Evolutionary conservation across 371 early-diverging fungal genomes (phyloP).

Genomic region (Encephalitozoon intestinalis): DNA sequence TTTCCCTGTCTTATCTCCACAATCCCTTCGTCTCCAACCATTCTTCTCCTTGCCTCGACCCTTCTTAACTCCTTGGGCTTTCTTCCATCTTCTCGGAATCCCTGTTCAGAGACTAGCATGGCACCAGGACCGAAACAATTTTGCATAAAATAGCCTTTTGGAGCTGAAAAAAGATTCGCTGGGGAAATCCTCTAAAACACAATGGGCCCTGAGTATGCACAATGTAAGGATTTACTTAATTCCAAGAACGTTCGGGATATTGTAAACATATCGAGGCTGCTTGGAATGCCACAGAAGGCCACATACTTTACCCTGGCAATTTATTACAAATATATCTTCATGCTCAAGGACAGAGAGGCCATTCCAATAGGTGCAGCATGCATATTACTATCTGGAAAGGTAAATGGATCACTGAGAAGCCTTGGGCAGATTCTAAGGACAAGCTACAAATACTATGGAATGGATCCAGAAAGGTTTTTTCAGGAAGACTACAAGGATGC

Average conservation of each 20-base stretch:
- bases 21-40: neutral
- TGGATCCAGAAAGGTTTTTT: neutral
- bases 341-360: neutral
- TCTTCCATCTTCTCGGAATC: constrained; percentile 44
- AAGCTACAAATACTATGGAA: neutral
- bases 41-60: neutral
- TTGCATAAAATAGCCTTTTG: neutral
- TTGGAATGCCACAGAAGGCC: constrained; percentile 7
- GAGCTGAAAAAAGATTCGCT: neutral
- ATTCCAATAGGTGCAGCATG: neutral
- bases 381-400: neutral
- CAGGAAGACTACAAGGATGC: constrained; percentile 1
- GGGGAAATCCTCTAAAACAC: neutral
- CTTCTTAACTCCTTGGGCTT: constrained; percentile 7
- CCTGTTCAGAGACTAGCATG: constrained; percentile 19
- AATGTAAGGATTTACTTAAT: neutral
- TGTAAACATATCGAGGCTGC: neutral
- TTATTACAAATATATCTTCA: neutral
- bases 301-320: neutral
- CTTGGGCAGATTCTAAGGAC: neutral
- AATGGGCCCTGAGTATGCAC: constrained; percentile 7
- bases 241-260: neutral
- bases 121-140: neutral
- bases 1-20: constrained; percentile 16
- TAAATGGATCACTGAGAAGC: neutral